Evolutionary conservation across 2,329 filamentous ascomycete species (phyloP).

Genomic region (Colletotrichum brevisporum): DNA sequence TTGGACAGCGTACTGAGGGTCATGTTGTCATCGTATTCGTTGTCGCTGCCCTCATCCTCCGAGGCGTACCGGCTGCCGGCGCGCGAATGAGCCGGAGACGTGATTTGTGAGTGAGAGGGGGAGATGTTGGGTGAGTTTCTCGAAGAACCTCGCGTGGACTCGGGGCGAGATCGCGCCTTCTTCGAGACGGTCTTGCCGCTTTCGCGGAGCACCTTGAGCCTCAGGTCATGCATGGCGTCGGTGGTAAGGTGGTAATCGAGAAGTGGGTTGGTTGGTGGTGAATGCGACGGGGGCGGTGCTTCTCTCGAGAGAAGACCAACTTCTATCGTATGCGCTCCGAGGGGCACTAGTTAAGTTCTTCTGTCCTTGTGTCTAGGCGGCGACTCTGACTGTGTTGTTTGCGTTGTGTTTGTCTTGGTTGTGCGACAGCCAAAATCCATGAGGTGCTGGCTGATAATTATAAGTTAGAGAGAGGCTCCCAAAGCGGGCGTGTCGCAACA

Average conservation of each 20-base stretch:
- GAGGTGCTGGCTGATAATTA: not conserved
- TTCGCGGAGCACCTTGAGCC: constrained; percentile 78
- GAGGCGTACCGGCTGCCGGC: constrained; percentile 74
- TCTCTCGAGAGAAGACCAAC: constrained; percentile 20
- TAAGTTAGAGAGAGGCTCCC: not conserved
- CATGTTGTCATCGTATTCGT: constrained; percentile 65
- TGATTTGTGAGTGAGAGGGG: constrained; percentile 68
- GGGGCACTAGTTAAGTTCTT: constrained; percentile 15
- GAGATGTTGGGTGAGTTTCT: constrained; percentile 71
- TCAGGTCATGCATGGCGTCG: constrained; percentile 70
- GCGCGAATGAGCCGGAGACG: constrained; percentile 72
- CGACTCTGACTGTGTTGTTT: constrained; percentile 19
- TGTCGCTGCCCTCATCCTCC: constrained; percentile 73
- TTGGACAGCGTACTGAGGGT: constrained; percentile 59
- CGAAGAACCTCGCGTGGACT: constrained; percentile 71
- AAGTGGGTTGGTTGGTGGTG: not conserved
- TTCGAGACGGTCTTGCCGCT: constrained; percentile 80
- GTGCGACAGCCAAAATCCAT: constrained; percentile 23
- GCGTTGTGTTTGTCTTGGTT: constrained; percentile 1
- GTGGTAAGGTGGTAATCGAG: not conserved
- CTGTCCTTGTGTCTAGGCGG: constrained; percentile 16
- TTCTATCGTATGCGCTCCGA: not conserved
- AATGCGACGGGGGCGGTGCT: constrained; percentile 3
- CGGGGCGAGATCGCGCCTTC: constrained; percentile 73
- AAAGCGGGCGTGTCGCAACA: not conserved